Conservation (phyloP, 2,329 filamentous ascomycete genomes). For the Phoma sp. region DNA sequence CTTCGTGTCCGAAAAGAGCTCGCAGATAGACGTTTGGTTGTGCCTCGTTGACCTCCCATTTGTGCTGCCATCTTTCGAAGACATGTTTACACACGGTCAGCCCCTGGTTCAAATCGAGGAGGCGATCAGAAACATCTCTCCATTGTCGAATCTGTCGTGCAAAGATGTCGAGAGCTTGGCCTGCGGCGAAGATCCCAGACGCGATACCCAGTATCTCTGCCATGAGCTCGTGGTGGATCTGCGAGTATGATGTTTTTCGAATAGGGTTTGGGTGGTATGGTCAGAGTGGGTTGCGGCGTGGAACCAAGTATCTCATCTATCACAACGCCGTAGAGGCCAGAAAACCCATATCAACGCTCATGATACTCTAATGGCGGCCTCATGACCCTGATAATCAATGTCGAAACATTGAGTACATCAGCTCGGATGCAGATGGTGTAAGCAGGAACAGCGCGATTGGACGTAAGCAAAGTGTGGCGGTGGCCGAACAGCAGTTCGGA, state of each 20-base stretch:
- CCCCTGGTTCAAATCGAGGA: conserved; percentile 32
- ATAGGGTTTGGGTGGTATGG: background rate
- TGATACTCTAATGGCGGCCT: conserved; percentile 11
- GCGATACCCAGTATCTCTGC: conserved; percentile 27
- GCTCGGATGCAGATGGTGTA: conserved; percentile 18
- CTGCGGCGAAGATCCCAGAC: conserved; percentile 24
- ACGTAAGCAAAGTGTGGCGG: conserved; percentile 9
- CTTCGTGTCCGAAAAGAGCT: conserved; percentile 30
- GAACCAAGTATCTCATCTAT: background rate
- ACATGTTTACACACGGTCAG: conserved; percentile 24
- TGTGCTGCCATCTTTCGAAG: conserved; percentile 33
- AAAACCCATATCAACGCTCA: background rate
- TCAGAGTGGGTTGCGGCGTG: background rate
- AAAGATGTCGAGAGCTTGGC: conserved; percentile 24
- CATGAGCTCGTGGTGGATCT: background rate
- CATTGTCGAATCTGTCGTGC: conserved; percentile 27
- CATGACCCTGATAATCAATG: conserved; percentile 18
- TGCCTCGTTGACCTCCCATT: conserved; percentile 28
- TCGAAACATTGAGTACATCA: conserved; percentile 19
- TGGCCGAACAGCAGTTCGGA: conserved; percentile 17
- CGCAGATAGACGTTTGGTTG: conserved; percentile 28
- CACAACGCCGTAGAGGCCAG: background rate
- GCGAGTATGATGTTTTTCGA: background rate
- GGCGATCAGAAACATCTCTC: conserved; percentile 26
- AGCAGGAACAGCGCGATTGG: conserved; percentile 21